Evolutionary conservation across 257 asterid genomes (phyloP).

Genomic region (Solanum chilense): DNA sequence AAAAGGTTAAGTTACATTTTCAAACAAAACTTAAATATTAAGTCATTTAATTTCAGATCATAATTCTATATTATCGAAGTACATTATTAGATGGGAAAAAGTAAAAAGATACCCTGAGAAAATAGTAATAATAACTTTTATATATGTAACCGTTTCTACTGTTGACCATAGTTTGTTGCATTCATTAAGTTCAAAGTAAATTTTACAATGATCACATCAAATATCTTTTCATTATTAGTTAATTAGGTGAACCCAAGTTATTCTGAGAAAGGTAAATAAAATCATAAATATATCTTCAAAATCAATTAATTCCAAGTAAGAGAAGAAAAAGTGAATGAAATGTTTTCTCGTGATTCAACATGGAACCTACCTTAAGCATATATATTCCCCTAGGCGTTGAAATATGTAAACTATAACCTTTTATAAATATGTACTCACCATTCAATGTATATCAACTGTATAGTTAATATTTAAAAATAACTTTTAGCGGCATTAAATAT

Average conservation of each 20-base stretch:
- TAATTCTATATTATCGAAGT: background rate
- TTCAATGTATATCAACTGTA: background rate
- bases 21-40: background rate
- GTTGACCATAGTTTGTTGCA: background rate
- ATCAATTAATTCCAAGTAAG: background rate
- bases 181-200: background rate
- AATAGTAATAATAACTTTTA: background rate
- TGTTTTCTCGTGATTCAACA: background rate
- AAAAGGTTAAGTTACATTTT: rapidly evolving
- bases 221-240: background rate
- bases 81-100: background rate
- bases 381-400: background rate
- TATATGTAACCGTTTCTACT: background rate
- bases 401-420: background rate
- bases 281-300: background rate
- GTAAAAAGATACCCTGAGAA: too few relatives aligned
- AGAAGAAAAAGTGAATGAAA: background rate
- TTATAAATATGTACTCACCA: background rate
- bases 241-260: background rate
- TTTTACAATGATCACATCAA: background rate
- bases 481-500: too few relatives aligned
- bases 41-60: too few relatives aligned
- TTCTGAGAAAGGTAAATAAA: background rate
- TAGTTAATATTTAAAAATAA: too few relatives aligned
- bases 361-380: background rate